Evolutionary conservation across 352 stramenopile genomes (phyloP), one percentile per base, ranked within the genome.

Genomic region (Phytophthora pluvialis): DNA sequence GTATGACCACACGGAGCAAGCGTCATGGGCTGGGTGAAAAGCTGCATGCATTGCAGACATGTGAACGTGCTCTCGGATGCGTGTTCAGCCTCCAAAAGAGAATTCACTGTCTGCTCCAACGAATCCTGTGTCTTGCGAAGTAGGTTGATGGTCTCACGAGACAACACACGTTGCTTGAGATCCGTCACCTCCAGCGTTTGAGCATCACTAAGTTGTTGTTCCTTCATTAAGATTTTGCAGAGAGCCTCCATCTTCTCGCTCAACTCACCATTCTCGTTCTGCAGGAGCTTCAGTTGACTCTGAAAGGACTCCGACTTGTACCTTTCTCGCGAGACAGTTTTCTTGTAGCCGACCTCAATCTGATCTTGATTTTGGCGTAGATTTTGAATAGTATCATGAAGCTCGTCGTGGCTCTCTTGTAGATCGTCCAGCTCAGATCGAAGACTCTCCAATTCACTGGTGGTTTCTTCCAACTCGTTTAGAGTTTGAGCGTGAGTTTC

Each of bases 251-350:
- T 45, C 26, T 75, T 73, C 1, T 62, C 60, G 15, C 52, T 72
- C 4, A 91, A 57, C 56, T 89, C 80, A 15, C 54, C 64, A 57
- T 90, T 91, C 55, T 91, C 83, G 48, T 86, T 85, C 49, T 88
- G 83, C 29, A 91, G 47, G 10, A 91, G 60, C 40, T 75, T 79
- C 33, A 88, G 60, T 57, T 90, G 83, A 52, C 65, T 89, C 55
- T 90, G 80, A 60, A 91, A 91, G 3, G 83, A 86, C 53, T 91
- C 83, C 4, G 83, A 88, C 51, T 91, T 90, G 75, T 91, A 91
- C 50, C 85, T 81, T 31, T 73, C 65, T 60, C 83, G 85, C 28
- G 83, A 85, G 11, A 86, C 58, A 15, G 86, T 63, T 40, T 73
- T 83, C 59, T 83, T 85, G 60, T 86, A 88, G 36, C 80, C 83